Base-by-base conservation (phyloP, 768 basidiomycete genomes). In the Calocera cornea region DNA sequence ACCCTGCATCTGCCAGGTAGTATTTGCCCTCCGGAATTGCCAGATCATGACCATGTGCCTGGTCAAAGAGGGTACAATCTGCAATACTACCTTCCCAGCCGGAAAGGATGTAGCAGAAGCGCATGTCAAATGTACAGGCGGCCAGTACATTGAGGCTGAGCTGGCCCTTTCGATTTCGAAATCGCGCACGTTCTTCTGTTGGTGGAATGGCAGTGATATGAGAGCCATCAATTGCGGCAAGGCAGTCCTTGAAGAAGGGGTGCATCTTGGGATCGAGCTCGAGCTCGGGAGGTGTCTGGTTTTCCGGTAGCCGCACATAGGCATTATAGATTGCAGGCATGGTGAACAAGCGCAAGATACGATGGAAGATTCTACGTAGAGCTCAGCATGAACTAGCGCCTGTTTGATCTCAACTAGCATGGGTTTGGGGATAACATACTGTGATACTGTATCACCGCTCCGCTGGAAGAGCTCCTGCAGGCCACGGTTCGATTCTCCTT, bases 81-180 rank as follows among this genome's bases (percentile, higher is more conserved):
- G 79, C 72, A 2, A 73, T 73, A 38, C 75, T 76, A 0, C 80
- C 80, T 44, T 82, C 80, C 76, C 77, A 81, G 0, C 80, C 78
- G 66, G 73, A 76, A 2, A 78, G 68, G 5, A 79, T 49, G 69
- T 80, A 82, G 3, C 72, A 70, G 64, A 82, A 81, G 1, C 65
- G 40, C 33, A 80, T 65, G 34, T 73, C 64, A 64, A 80, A 80
- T 0, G 70, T 70, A 14, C 75, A 78, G 1, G 67, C 72, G 16
- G 78, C 78, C 8, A 82, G 73, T 16, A 70, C 71, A 67, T 82
- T 82, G 44, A 78, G 78, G 0, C 78, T 73, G 2, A 81, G n/a
- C 8, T 64, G 66, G 0, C 72, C 76, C 60, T 76, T 76, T 10
- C 68, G 49, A 64, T 75, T 72, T 1, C 67, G 50, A n/a, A 54